Base-by-base conservation (phyloP, 345 rosid genomes). In the Balakata baccata region DNA sequence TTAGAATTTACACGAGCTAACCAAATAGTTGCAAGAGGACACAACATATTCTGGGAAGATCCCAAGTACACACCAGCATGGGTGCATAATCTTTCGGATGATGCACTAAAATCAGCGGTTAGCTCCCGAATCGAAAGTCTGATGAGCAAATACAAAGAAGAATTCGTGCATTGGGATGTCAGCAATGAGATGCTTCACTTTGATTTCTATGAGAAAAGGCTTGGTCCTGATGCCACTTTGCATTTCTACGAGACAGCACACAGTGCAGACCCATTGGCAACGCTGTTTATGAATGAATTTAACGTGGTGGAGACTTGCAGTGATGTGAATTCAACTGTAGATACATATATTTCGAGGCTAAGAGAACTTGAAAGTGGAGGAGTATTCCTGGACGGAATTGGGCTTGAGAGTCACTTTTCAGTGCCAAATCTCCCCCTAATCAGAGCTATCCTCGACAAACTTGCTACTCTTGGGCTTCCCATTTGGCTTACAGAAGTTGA, bases 31-130 rank as follows among this genome's bases (percentile, higher is more conserved):
- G 90, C 86, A 54, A 86, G 98, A 77, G 98, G 98, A 41, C 96
- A 94, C 83, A 92, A 90, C 75, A 90, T 92, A 53, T 94, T 92
- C 86, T 92, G 98, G 96, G 98, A 94, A 79, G 88, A 90, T 68
- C 98, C 96, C 0, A 82, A 57, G 37, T 94, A 88, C 86, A 86
- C 80, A 0, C 97, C 97, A 0, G 52, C 39, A 2, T 92, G 97
- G 97, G 93, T 90, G 41, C 84, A 38, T 5, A 79, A 81, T 46
- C 89, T 89, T 20, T 43, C 84, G 10, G 82, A 85, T 2, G 17
- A 64, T 4, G 83, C 77, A 38, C 86, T 92, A n/a, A 77, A 80
- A 73, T 79, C 66, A 4, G 97, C 95, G 0, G 97, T 90, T 18
- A 77, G 76, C 56, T 73, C 80, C 2, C 77, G 95, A 37, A 92